Evolutionary conservation across 768 basidiomycete genomes (phyloP).

Genomic region (Agaricus subrufescens): DNA sequence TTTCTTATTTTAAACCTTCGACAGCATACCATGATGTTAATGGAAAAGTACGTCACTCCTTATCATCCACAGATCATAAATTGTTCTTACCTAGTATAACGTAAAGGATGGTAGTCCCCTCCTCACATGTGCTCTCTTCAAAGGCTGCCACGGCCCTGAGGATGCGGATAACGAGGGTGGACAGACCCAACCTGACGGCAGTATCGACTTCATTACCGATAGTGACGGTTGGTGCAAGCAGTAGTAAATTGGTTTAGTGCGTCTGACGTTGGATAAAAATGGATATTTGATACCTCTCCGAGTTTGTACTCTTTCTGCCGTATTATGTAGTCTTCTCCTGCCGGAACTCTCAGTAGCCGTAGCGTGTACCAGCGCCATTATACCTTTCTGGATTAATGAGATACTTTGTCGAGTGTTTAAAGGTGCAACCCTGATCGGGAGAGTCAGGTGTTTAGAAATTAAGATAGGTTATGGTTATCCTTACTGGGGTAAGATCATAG

Average conservation of each 20-base stretch:
- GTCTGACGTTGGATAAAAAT: neutral
- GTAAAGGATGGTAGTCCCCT: constrained; percentile 28
- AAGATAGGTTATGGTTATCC: too few species aligned
- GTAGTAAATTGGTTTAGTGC: neutral
- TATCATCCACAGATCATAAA: neutral
- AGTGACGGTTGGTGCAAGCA: constrained; percentile 29
- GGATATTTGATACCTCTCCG: neutral
- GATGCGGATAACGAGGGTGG: constrained; percentile 28
- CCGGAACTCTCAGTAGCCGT: too few species aligned
- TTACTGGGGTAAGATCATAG: too few species aligned
- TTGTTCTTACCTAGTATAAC: neutral
- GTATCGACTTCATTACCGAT: constrained; percentile 24
- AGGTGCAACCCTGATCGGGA: too few species aligned
- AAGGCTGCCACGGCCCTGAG: constrained; percentile 20
- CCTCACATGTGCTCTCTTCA: constrained; percentile 31
- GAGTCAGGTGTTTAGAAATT: too few species aligned
- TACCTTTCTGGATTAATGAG: too few species aligned
- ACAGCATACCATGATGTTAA: constrained; percentile 32
- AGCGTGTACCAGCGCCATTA: too few species aligned
- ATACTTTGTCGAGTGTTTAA: too few species aligned
- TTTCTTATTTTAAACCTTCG: neutral
- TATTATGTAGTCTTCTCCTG: too few species aligned
- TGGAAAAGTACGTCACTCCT: constrained; percentile 24
- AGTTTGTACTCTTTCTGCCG: too few species aligned
- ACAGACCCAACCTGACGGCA: constrained; percentile 29